Evolutionary conservation across 1,284 basidiomycete genomes (phyloP), one percentile per base, ranked within the genome.

Genomic region (Fomes fomentarius): DNA sequence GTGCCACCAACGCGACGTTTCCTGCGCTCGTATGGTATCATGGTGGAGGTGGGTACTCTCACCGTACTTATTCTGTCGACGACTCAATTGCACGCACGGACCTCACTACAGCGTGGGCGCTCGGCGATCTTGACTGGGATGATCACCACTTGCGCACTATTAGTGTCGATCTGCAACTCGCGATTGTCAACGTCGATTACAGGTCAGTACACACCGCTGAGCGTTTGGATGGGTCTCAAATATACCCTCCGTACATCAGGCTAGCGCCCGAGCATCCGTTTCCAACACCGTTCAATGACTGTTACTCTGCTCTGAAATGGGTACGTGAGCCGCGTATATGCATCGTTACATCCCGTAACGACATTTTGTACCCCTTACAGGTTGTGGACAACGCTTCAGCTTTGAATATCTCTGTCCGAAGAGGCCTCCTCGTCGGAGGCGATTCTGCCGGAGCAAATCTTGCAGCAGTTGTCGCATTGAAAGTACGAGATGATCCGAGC

Each of bases 371-470:
- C 34, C 8, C 9, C 34, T 35, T 30, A 12, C 25, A 53, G 54
- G 53, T 40, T 3, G 47, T 52, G 1, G 37, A 47, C 12, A 40
- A 64, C 22, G 52, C 60, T 0, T 12, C 40, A 2, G 10, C 11
- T 3, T 22, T 67, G 4, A 21, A 42, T 2, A 54, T 48, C 14
- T 56, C 61, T 19, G 28, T 60, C 9, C 21, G 34, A 2, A 55
- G 58, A 37, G 64, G 63, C 1, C 62, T 66, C 46, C 43, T 69
- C n/a, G 53, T 69, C 11, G 63, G 63, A 11, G 68, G 68, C 6
- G 37, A 37, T n/a, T 67, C 66, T 30, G 6, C 68, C 1, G 68
- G 68, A 1, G 68, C 50, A 12, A 65, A 60, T 35, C 40, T 64
- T 1, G 56, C 61, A 2, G 60, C 62, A 3, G 42, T 53, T 2